Evolutionary conservation across 495 filamentous ascomycete species (phyloP), one percentile per base, ranked within the genome.

Genomic region (Lasiosphaeria hispida): DNA sequence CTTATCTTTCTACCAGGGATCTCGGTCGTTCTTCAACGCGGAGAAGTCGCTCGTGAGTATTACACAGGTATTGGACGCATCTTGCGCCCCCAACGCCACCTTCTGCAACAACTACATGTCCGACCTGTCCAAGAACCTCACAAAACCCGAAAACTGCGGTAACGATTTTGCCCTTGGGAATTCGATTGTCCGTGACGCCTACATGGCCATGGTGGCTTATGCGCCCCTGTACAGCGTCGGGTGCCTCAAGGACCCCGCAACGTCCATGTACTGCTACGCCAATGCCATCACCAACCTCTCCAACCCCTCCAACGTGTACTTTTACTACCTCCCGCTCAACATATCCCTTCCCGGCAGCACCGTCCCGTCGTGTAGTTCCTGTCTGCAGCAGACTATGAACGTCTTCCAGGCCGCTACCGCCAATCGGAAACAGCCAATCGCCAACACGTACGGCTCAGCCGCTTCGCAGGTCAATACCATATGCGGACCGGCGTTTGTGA

Each of bases 301-400:
- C 9, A 87, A 83, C 23, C 75, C 86, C 0, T 80, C 81, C 23
- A 86, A 90, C 67, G 79, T 84, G 37, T 89, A 91, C 58, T 75
- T 92, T 14, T 98, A 97, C 75, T 91, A 86, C 63, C 75, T 97
- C 1, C 88, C 94, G 5, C 77, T 96, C 39, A 93, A 93, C 30
- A 81, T 79, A n/a, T 58, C 72, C 4, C 72, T 97, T 2, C 85
- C 87, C 0, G 77, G 77, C 4, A 80, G 78, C 4, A 78, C 83
- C 15, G 72, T 77, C 14, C 89, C 91, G 1, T 84, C 83, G 4
- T 95, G 90, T 69, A 80, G 79, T 55, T 59, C 72, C n/a, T 95
- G 90, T 64, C 69, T 89, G 23, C 75, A 83, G 62, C 71, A 85
- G 38, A 89, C 87, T 0, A 90, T 95, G 87, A 74, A 74, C 14